These are phyloP conservation scores for Boletus edulis DNA, from an alignment of 768 basidiomycete genomes.

Conservation along the genomic window DNA sequence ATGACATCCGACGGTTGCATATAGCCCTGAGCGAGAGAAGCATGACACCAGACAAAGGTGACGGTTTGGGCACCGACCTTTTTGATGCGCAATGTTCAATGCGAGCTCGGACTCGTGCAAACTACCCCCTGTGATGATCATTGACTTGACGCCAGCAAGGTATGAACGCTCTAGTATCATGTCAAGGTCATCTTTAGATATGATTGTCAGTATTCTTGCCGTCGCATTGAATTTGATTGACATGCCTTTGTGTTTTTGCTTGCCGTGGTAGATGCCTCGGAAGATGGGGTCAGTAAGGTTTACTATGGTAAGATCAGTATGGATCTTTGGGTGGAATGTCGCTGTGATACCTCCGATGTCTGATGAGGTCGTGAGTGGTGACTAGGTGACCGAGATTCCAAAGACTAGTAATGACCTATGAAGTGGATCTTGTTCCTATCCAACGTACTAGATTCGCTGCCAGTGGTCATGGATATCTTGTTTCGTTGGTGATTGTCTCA, in stretches of 20 bases:
- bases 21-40: slow-evolving; percentile 43
- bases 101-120: slow-evolving; percentile 62
- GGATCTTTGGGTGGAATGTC: not conserved
- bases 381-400: too few relatives aligned
- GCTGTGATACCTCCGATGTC: slow-evolving; percentile 38
- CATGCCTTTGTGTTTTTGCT: slow-evolving; percentile 49
- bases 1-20: slow-evolving; percentile 77
- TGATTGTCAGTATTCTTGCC: not conserved
- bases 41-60: not conserved
- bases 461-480: too few relatives aligned
- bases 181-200: slow-evolving; percentile 56
- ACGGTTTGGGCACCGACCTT: slow-evolving; percentile 36
- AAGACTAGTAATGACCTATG: slow-evolving; percentile 29
- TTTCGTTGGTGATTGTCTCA: too few relatives aligned
- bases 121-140: slow-evolving; percentile 78
- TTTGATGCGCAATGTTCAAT: slow-evolving; percentile 54
- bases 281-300: slow-evolving; percentile 61
- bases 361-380: slow-evolving; percentile 10
- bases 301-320: slow-evolving; percentile 30
- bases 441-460: not conserved
- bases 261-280: slow-evolving; percentile 48
- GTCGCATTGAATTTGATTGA: not conserved
- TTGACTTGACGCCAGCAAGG: slow-evolving; percentile 59
- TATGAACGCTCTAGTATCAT: slow-evolving; percentile 54
- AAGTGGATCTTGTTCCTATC: slow-evolving; percentile 23